Conservation (phyloP, 169 alveolate species). For the Fabrea salina region DNA sequence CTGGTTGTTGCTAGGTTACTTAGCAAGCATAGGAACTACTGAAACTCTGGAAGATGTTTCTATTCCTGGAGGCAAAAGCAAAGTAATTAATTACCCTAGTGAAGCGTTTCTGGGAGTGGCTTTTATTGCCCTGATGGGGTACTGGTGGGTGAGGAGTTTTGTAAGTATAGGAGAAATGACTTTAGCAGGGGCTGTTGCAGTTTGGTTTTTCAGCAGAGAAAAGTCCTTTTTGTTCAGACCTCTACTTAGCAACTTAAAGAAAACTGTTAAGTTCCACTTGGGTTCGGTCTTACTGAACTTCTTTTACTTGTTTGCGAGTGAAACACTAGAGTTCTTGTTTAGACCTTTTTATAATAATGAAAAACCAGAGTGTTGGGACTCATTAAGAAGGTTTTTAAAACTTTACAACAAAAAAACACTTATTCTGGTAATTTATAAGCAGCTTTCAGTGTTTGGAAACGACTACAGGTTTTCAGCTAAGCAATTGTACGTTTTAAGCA, state of each 20-base stretch:
- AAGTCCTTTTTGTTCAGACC: constrained; percentile 15
- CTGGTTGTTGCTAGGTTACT: background rate
- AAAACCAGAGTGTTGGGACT: too few species aligned
- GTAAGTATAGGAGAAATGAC: constrained; percentile 14
- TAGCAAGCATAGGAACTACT: background rate
- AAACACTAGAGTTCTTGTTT: too few species aligned
- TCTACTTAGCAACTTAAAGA: background rate
- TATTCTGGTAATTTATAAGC: background rate
- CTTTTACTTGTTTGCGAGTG: too few species aligned
- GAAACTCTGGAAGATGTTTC: background rate
- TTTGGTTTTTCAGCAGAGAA: constrained; percentile 14
- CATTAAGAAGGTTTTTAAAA: too few species aligned
- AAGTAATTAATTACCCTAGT: background rate
- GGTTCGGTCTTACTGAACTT: too few species aligned
- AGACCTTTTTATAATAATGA: too few species aligned
- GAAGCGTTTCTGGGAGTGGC: background rate
- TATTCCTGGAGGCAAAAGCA: constrained; percentile 9
- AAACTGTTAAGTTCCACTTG: background rate
- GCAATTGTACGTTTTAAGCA: background rate
- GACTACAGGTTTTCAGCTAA: background rate
- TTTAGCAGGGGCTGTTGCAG: constrained; percentile 5
- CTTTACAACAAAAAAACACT: too few species aligned
- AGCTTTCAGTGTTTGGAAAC: constrained; percentile 6
- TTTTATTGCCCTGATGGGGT: background rate
- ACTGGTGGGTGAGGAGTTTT: background rate